Conservation (phyloP, 1,284 basidiomycete genomes). For the Mycena citricolor region DNA sequence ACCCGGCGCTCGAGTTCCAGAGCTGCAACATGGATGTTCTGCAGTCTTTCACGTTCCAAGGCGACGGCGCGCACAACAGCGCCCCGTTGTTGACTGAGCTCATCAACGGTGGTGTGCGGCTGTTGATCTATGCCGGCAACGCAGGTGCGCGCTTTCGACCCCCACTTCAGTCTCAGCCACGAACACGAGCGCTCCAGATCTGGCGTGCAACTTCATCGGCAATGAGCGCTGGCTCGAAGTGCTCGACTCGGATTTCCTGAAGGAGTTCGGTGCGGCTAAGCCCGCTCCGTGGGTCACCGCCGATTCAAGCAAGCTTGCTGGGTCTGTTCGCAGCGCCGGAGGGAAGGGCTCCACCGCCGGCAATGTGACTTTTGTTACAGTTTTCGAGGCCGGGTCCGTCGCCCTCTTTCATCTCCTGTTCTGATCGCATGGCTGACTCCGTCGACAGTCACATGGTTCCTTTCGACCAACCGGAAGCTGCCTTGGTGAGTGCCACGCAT, state of each 20-base stretch:
- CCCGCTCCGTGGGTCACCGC: constrained; percentile 57
- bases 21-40: constrained; percentile 67
- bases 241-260: constrained; percentile 60
- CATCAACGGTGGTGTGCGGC: constrained; percentile 65
- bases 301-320: constrained; percentile 46
- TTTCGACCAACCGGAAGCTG: constrained; percentile 78
- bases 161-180: neutral
- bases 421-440: constrained; percentile 1
- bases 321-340: constrained; percentile 63
- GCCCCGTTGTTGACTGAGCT: constrained; percentile 66
- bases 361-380: constrained; percentile 73
- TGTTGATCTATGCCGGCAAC: constrained; percentile 77
- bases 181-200: constrained; percentile 56
- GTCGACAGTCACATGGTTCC: constrained; percentile 81
- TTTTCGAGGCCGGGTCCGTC: constrained; percentile 72
- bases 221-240: constrained; percentile 70
- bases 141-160: constrained; percentile 37
- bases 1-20: constrained; percentile 62
- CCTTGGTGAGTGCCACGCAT: constrained; percentile 51
- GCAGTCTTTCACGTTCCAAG: constrained; percentile 63
- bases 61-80: constrained; percentile 75
- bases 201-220: constrained; percentile 80
- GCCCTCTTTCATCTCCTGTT: constrained; percentile 1
- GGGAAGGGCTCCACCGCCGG: constrained; percentile 60
- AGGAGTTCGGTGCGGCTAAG: constrained; percentile 57